Conservation (phyloP, 176 grass and related monocot genomes). For the Puccinellia tenuiflora region DNA sequence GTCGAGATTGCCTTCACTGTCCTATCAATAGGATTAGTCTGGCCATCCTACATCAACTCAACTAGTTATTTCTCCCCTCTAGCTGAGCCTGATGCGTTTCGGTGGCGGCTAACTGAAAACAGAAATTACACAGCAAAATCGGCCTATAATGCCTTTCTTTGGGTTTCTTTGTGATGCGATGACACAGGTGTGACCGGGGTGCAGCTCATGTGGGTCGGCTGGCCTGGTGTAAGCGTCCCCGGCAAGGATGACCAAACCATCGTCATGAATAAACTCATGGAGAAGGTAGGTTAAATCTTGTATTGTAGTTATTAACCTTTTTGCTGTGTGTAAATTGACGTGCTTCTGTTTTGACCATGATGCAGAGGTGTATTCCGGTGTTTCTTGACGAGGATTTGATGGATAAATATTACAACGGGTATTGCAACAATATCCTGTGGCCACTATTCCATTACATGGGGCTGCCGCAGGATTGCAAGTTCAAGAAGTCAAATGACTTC, state of each 20-base stretch:
- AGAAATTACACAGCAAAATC: too few relatives aligned
- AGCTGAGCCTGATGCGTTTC: too few relatives aligned
- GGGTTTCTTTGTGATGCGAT: background rate
- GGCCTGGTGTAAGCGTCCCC: constrained; percentile 81
- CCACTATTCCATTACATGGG: constrained; percentile 92
- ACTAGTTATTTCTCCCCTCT: too few relatives aligned
- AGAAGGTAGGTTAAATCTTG: background rate
- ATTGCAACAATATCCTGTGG: constrained; percentile 97
- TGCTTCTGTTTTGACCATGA: background rate
- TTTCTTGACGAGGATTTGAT: constrained; percentile 84
- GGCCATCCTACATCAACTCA: too few relatives aligned
- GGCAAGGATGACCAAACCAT: constrained; percentile 19
- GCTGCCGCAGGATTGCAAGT: constrained; percentile 65
- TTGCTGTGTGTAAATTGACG: background rate
- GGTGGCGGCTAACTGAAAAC: too few relatives aligned
- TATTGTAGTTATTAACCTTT: background rate
- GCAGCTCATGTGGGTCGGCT: constrained; percentile 82
- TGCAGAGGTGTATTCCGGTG: constrained; percentile 78
- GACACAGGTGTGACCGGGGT: constrained; percentile 72
- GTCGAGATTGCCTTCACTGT: too few relatives aligned
- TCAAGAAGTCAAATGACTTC: constrained; percentile 51
- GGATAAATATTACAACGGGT: constrained; percentile 92
- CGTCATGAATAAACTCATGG: background rate
- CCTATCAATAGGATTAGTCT: too few relatives aligned
- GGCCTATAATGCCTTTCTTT: too few relatives aligned